phyloP scores from a whole-genome alignment of 441 rosid species.

The Syzygium syzygioides region DNA sequence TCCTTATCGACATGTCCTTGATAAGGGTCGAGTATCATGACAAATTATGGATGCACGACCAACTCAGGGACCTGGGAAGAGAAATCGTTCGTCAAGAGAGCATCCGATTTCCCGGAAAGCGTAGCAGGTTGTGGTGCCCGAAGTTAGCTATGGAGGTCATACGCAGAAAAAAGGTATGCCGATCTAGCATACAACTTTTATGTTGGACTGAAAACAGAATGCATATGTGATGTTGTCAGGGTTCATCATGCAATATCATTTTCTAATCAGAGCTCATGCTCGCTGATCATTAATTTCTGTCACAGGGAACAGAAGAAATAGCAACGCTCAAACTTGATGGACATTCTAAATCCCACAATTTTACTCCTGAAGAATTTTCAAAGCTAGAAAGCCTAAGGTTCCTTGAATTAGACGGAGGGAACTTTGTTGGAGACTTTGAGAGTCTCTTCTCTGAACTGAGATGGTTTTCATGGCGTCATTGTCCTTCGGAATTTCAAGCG shows the following conservation, averaged over 20 bases:
- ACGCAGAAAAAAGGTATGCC: neutral
- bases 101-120: neutral
- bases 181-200: neutral
- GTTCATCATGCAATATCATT: no score
- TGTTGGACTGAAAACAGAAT: neutral
- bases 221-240: no score
- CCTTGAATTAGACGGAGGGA: neutral
- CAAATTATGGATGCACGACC: constrained; percentile 4
- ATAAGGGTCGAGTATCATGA: neutral
- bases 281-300: neutral
- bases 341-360: neutral
- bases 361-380: neutral
- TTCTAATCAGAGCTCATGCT: no score
- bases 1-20: neutral
- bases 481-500: neutral
- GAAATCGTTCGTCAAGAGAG: neutral
- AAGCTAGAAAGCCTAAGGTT: neutral
- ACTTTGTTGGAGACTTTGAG: neutral
- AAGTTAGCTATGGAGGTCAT: neutral
- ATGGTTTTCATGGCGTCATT: neutral
- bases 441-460: neutral
- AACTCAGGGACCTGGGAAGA: neutral
- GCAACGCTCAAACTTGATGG: neutral
- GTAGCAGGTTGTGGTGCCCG: neutral
- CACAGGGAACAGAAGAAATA: neutral